Evolutionary conservation across 306 rosid species (phyloP).

Genomic region (Luffa acutangula): DNA sequence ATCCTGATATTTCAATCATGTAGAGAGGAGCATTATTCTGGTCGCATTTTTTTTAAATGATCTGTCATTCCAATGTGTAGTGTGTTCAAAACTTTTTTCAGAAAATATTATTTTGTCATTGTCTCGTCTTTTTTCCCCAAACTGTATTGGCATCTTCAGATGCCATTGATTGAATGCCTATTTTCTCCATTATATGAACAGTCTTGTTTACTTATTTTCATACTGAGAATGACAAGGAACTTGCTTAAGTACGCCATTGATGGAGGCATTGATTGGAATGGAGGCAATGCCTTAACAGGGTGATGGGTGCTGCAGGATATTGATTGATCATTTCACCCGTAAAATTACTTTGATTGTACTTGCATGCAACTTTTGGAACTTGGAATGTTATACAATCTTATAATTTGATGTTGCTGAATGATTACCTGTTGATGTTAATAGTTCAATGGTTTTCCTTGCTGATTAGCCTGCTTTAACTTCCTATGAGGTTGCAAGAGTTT

Average conservation of each 20-base stretch:
- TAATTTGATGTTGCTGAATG: not conserved
- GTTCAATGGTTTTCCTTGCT: not conserved
- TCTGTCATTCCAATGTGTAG: not conserved
- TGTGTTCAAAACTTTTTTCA: not conserved
- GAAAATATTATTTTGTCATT: not conserved
- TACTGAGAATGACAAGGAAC: not conserved
- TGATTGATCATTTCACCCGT: not conserved
- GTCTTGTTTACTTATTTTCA: not conserved
- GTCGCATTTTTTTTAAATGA: not conserved
- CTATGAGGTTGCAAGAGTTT: not conserved
- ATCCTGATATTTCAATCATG: not conserved
- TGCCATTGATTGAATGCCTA: not conserved
- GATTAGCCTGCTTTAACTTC: not conserved
- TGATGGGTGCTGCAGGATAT: not conserved
- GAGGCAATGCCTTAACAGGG: not conserved
- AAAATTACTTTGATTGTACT: not conserved
- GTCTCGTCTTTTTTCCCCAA: not conserved
- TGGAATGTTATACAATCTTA: not conserved
- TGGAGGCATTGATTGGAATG: not conserved
- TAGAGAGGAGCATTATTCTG: not conserved
- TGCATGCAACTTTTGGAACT: not conserved
- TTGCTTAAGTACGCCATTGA: not conserved
- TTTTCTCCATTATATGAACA: not conserved
- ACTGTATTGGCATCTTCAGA: not conserved
- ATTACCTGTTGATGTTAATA: not conserved